Percentiles rank a stretch among this genome's conserved stretches.
These are phyloP conservation scores for Dendrobium officinale DNA, from an alignment of 106 monocot genomes.

Conservation along the genomic window DNA sequence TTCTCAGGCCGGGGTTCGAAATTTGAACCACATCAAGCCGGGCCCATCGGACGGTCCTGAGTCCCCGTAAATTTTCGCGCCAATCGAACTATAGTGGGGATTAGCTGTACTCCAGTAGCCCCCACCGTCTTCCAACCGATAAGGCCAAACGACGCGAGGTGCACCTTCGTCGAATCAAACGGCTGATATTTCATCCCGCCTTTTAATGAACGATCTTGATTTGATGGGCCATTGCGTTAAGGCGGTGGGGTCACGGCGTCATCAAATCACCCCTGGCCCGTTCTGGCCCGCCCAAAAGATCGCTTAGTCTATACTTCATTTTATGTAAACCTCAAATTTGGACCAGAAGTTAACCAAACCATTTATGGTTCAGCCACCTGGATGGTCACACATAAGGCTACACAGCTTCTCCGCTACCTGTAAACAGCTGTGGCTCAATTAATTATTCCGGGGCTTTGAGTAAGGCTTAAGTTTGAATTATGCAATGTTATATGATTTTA, in stretches of 20 bases:
- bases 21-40: background rate
- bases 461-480: slow-evolving; percentile 2
- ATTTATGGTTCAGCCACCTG: background rate
- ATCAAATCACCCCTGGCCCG: background rate
- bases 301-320: background rate
- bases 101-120: slow-evolving; percentile 2
- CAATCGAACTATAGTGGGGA: background rate
- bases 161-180: background rate
- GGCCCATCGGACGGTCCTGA: slow-evolving; percentile 10
- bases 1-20: slow-evolving; percentile 2
- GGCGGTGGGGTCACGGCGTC: background rate
- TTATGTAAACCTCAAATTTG: background rate
- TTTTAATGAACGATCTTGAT: background rate
- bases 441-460: background rate
- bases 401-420: too few species aligned
- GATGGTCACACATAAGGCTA: background rate
- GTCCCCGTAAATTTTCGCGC: slow-evolving; percentile 4
- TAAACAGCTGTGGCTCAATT: too few species aligned
- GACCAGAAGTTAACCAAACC: background rate
- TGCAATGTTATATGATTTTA: background rate
- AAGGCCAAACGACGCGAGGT: background rate
- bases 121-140: slow-evolving; percentile 1
- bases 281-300: background rate
- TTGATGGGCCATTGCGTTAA: background rate
- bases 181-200: background rate